Evolutionary conservation across 345 rosid species (phyloP).

Genomic region (Lumnitzera racemosa): DNA sequence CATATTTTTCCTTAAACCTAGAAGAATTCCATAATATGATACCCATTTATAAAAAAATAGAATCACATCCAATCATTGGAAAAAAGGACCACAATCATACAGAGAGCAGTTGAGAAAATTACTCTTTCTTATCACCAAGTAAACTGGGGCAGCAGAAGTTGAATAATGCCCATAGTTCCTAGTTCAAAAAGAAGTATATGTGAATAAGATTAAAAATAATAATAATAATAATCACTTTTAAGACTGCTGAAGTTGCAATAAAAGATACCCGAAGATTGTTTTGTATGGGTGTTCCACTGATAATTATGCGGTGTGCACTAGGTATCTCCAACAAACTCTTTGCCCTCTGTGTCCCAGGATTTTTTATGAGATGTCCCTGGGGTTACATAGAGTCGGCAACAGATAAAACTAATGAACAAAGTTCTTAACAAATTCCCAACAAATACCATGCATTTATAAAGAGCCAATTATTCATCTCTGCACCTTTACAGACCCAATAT

Average conservation of each 20-base stretch:
- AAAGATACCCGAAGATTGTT: slow-evolving; percentile 84
- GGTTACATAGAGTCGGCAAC: slow-evolving; percentile 2
- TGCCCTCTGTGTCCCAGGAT: slow-evolving; percentile 95
- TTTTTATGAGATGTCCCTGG: slow-evolving; percentile 96
- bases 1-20: slow-evolving; percentile 88
- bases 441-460: too few relatives aligned
- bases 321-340: slow-evolving; percentile 95
- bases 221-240: slow-evolving; percentile 2
- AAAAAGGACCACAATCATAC: slow-evolving; percentile 9
- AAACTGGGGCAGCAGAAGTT: slow-evolving; percentile 88
- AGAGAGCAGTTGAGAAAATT: slow-evolving; percentile 16
- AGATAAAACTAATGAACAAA: not conserved
- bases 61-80: slow-evolving; percentile 1
- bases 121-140: slow-evolving; percentile 83
- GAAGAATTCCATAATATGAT: slow-evolving; percentile 10
- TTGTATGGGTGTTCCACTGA: slow-evolving; percentile 96
- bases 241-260: slow-evolving; percentile 3
- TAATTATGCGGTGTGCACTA: slow-evolving; percentile 75
- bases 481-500: too few relatives aligned
- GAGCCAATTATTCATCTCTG: too few relatives aligned
- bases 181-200: slow-evolving; percentile 11
- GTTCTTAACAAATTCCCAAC: slow-evolving; percentile 1
- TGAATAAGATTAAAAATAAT: slow-evolving; percentile 1
- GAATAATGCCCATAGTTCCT: slow-evolving; percentile 98
- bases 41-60: not conserved